A percentile compares a stretch with the other conserved stretches of the same genome.
These are phyloP conservation scores for Ogataea siamensis DNA, from an alignment of 805 yeast species.

Conservation along the genomic window DNA sequence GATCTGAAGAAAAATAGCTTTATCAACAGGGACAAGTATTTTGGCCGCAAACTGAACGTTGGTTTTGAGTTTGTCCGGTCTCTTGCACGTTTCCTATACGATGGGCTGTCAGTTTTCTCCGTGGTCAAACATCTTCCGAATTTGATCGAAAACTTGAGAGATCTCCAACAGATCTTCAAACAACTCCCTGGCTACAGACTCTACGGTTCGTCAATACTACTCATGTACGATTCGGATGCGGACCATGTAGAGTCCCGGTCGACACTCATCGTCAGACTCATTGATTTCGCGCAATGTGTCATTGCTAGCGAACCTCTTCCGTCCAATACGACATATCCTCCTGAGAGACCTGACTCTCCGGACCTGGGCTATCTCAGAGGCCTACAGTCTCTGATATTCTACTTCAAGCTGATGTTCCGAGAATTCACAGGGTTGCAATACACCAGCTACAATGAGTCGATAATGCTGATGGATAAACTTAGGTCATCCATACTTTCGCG, in stretches of 20 bases:
- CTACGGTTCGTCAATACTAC: conserved; percentile 84
- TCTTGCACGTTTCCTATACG: conserved; percentile 73
- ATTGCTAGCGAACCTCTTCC: conserved; percentile 55
- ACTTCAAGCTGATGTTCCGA: conserved; percentile 59
- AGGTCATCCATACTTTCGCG: conserved; percentile 19
- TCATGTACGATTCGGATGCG: conserved; percentile 79
- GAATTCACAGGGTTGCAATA: conserved; percentile 43
- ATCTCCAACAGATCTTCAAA: conserved; percentile 53
- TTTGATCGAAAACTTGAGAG: conserved; percentile 57
- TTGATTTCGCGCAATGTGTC: conserved; percentile 94
- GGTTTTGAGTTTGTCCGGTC: conserved; percentile 79
- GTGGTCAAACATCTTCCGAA: conserved; percentile 65
- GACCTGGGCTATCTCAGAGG: conserved; percentile 90
- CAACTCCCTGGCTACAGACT: conserved; percentile 73
- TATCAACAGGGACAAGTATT: conserved; percentile 83
- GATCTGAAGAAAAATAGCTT: conserved; percentile 45
- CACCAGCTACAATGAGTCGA: conserved; percentile 19
- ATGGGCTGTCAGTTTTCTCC: conserved; percentile 60
- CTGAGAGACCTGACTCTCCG: conserved; percentile 56
- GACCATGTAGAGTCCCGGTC: conserved; percentile 19
- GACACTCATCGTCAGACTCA: conserved; percentile 58
- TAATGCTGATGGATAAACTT: conserved; percentile 18
- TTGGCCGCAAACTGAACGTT: conserved; percentile 71
- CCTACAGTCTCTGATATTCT: conserved; percentile 63
- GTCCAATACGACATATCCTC: conserved; percentile 60